Base-by-base conservation (phyloP, 768 basidiomycete genomes). In the Russula emetica region DNA sequence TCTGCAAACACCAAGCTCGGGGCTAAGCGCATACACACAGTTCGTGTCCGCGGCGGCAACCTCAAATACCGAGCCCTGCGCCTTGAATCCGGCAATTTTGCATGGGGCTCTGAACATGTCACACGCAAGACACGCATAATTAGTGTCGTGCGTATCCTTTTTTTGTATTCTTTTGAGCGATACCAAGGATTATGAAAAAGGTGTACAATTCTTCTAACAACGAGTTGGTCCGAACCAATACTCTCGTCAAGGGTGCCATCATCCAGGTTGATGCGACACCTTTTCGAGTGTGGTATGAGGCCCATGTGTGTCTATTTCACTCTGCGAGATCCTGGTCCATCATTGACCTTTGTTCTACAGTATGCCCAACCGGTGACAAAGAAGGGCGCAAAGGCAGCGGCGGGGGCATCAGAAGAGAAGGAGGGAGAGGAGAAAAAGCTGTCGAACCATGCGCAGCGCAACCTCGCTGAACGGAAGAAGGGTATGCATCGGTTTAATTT, bases 181-280 rank as follows among this genome's bases (percentile, higher is more conserved):
- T 10, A 32, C 24, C 3, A 26, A 1, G 44, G 20, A 4, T 24
- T 42, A 38, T 54, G 56, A 47, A 50, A 5, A 67, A 95, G 94
- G 91, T 94, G 55, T 99, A 98, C 86, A 99, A 98, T 77, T 86
- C 97, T 52, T 95, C 97, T 68, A 99, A 98, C 87, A 99, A 99
- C 80, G 97, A 99, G 79, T 87, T 98, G 73, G 96, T 99, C 74
- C 92, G 97, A 72, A 99, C 97, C 72, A 98, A 99, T 82, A 99
- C 97, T 60, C 87, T 99, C 62, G 97, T 99, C 75, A 98, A 96
- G 83, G 83, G 88, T 66, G 90, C 90, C 69, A 90, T 99, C 79
- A 92, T 99, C 78, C 95, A 98, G 76, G 77, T 99, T 73, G 97
- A 99, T 80, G 96, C 97, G 67, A 87, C 96, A 36, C 97, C 97